A percentile compares a stretch with the other conserved stretches of the same genome.
Evolutionary conservation across 2,329 filamentous ascomycete species (phyloP).

Genomic region (Thielaviopsis populi): DNA sequence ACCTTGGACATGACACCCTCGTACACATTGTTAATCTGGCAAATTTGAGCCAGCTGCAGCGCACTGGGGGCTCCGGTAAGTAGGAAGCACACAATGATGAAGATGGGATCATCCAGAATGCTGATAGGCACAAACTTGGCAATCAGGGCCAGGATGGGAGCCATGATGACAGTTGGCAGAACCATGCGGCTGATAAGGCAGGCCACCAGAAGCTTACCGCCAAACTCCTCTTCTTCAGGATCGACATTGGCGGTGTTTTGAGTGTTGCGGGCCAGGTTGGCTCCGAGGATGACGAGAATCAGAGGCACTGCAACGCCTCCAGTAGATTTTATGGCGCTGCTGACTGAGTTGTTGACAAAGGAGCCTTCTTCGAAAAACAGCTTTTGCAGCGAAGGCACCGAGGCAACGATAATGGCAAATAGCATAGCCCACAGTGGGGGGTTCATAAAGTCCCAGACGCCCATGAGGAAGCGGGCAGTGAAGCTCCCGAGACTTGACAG

Average conservation of each 20-base stretch:
- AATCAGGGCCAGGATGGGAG: slow-evolving; percentile 67
- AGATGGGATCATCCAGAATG: slow-evolving; percentile 94
- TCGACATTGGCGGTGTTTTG: slow-evolving; percentile 51
- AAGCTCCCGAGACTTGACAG: neutral
- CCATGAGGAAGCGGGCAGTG: slow-evolving; percentile 36
- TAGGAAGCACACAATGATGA: slow-evolving; percentile 93
- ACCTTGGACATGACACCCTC: slow-evolving; percentile 88
- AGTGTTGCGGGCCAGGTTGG: slow-evolving; percentile 86
- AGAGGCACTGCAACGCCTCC: slow-evolving; percentile 86
- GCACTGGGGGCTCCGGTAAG: slow-evolving; percentile 88
- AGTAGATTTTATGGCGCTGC: slow-evolving; percentile 68
- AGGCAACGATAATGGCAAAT: slow-evolving; percentile 76
- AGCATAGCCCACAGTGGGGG: slow-evolving; percentile 97
- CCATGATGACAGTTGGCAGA: slow-evolving; percentile 81
- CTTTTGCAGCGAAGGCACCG: slow-evolving; percentile 64
- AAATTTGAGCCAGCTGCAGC: slow-evolving; percentile 91
- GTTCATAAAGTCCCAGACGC: slow-evolving; percentile 92
- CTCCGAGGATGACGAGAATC: slow-evolving; percentile 87
- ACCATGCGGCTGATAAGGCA: slow-evolving; percentile 83
- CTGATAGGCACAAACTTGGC: slow-evolving; percentile 86
- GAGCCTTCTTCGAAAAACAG: slow-evolving; percentile 81
- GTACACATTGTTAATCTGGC: slow-evolving; percentile 93
- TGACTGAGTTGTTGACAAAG: slow-evolving; percentile 86
- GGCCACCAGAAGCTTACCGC: slow-evolving; percentile 68
- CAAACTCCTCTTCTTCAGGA: slow-evolving; percentile 52